Base-by-base conservation (phyloP, 2,329 filamentous ascomycete genomes). In the Penicillium rolfsii region DNA sequence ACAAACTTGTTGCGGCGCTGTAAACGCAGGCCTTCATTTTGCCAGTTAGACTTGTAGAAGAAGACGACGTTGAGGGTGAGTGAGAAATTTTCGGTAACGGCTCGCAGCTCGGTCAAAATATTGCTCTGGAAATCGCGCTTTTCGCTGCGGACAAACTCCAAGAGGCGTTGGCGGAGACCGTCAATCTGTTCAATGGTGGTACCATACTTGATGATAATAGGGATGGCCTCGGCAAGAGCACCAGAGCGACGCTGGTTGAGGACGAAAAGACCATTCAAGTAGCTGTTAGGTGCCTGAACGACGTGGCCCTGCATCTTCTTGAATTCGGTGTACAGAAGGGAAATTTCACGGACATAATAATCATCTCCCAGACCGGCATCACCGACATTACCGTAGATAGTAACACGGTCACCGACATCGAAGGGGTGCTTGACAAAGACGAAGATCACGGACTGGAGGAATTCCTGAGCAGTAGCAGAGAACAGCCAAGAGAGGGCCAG, bases 281-380 rank as follows among this genome's bases (percentile, higher is more conserved):
- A 88, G 60, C 90, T 96, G 83, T 98, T 98, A 11, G 94, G 94
- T 0, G 94, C 94, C 76, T 97, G 94, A 0, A 98, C 94, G 26
- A 97, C 89, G 70, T 97, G 93, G 1, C 94, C 94, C 76, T 97
- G 90, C 91, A 97, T 94, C 82, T 97, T 97, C 83, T 97, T 97
- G 82, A 97, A 97, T 72, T 97, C 94, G 14, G 94, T 98, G 75
- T 95, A 98, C 16, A 97, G 84, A 1, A 98, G 83, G 1, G 92
- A 90, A 58, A 98, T 96, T 72, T 97, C 91, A 57, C 96, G 96
- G 57, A 98, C 93, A 67, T 96, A 97, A 77, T 97, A 98, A 71
- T 97, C 94, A 69, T 97, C 94, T 49, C 93, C 93, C 38, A 84
- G 86, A 72, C 92, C 84, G 16, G 84, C 75, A n/a, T 88, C 84